These are phyloP conservation scores for Starmerella gropengiesseri DNA, from an alignment of 805 yeast genomes.

Conservation along the genomic window DNA sequence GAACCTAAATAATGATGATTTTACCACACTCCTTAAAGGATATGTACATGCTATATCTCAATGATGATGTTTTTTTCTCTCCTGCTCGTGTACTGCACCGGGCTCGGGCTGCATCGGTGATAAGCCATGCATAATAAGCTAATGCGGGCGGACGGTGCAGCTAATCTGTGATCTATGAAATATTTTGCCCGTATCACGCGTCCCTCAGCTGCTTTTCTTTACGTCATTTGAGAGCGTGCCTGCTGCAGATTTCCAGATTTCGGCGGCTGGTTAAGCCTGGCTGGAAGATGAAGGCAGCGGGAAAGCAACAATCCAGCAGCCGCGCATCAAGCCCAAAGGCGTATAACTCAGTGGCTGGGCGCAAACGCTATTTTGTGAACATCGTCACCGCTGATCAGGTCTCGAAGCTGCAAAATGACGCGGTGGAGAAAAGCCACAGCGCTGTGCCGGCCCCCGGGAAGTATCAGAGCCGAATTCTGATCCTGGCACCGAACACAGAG, in stretches of 20 bases:
- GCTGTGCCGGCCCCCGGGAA: not conserved
- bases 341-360: not conserved
- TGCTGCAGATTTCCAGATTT: not conserved
- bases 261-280: not conserved
- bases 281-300: constrained; percentile 1
- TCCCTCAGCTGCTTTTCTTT: not conserved
- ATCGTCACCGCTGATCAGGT: constrained; percentile 1
- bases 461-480: not conserved
- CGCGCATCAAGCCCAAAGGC: no score
- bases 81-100: not conserved
- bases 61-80: not conserved
- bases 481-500: not conserved
- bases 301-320: not conserved
- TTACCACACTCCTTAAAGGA: not conserved
- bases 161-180: no score
- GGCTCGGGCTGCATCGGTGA: not conserved
- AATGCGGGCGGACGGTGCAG: no score
- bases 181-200: no score
- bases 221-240: no score
- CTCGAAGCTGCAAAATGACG: not conserved
- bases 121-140: not conserved
- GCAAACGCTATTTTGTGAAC: constrained; percentile 6
- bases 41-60: no score
- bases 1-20: not conserved
- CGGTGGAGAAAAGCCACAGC: not conserved